These are phyloP conservation scores for Scutellaria barbata DNA, from an alignment of 257 asterid genomes.

Conservation along the genomic window DNA sequence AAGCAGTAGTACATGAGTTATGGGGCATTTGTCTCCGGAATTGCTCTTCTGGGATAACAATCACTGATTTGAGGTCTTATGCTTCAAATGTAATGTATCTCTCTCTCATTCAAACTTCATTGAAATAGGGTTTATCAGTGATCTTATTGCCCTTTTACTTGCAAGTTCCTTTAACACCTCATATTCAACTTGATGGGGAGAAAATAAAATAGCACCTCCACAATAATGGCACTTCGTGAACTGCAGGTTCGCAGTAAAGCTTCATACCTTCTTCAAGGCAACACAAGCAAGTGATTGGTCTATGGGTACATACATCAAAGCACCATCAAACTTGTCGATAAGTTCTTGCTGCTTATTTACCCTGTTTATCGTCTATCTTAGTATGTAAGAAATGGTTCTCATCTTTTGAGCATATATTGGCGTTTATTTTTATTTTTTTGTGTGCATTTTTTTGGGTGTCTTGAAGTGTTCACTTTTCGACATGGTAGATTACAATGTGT, in stretches of 20 bases:
- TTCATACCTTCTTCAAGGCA: constrained; percentile 87
- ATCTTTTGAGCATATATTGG: not conserved
- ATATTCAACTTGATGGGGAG: too few species aligned
- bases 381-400: not conserved
- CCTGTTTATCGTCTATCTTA: not conserved
- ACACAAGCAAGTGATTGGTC: constrained; percentile 44
- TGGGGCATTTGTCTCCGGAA: constrained; percentile 76
- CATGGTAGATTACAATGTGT: not conserved
- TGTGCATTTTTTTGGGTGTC: not conserved
- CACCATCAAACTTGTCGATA: not conserved
- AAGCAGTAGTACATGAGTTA: constrained; percentile 49
- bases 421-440: not conserved
- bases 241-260: constrained; percentile 93
- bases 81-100: constrained; percentile 67
- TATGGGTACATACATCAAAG: constrained; percentile 27
- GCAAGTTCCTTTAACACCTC: not conserved
- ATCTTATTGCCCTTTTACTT: not conserved
- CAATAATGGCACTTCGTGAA: not conserved
- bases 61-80: constrained; percentile 80
- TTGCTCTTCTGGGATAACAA: constrained; percentile 71
- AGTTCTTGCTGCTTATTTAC: not conserved
- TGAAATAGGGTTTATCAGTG: not conserved
- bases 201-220: too few species aligned
- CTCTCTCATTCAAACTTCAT: not conserved
- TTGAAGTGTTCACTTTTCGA: not conserved